Conservation (phyloP, 2,329 filamentous ascomycete species). For the Fusarium armeniacum region DNA sequence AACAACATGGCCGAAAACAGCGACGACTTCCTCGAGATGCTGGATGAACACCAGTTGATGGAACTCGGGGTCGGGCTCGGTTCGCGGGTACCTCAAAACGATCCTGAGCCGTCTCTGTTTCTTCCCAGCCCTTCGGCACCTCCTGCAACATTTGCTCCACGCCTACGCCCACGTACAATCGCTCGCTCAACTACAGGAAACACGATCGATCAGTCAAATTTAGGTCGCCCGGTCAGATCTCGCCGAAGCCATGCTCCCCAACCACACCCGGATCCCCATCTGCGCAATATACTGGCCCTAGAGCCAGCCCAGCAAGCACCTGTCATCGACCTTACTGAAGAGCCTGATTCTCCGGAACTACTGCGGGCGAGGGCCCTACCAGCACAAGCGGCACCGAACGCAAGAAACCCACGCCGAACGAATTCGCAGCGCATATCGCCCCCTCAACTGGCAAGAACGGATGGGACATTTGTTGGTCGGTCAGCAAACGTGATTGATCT, state of each 20-base stretch:
- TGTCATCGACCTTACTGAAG: conserved; percentile 66
- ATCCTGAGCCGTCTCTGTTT: conserved; percentile 26
- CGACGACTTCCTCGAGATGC: conserved; percentile 41
- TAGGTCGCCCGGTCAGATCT: background rate
- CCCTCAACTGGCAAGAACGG: conserved; percentile 61
- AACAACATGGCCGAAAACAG: conserved; percentile 38
- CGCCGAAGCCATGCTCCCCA: conserved; percentile 3
- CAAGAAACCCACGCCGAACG: conserved; percentile 59
- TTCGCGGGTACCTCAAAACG: conserved; percentile 1
- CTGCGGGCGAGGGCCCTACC: conserved; percentile 52
- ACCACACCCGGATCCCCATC: conserved; percentile 13
- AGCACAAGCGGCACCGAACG: conserved; percentile 25
- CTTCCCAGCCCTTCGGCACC: conserved; percentile 38
- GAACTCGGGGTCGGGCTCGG: conserved; percentile 32
- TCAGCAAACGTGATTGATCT: conserved; percentile 64
- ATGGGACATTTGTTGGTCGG: conserved; percentile 59
- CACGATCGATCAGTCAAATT: background rate
- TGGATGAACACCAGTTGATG: conserved; percentile 41
- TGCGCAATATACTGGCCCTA: conserved; percentile 14
- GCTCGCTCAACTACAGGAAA: background rate
- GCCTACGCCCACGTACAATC: background rate
- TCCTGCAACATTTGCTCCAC: conserved; percentile 24
- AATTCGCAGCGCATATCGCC: conserved; percentile 58
- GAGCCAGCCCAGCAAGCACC: conserved; percentile 41
- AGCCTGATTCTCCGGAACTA: conserved; percentile 62